phyloP scores from a whole-genome alignment of 129 eudicot species.

The Tanacetum coccineum region DNA sequence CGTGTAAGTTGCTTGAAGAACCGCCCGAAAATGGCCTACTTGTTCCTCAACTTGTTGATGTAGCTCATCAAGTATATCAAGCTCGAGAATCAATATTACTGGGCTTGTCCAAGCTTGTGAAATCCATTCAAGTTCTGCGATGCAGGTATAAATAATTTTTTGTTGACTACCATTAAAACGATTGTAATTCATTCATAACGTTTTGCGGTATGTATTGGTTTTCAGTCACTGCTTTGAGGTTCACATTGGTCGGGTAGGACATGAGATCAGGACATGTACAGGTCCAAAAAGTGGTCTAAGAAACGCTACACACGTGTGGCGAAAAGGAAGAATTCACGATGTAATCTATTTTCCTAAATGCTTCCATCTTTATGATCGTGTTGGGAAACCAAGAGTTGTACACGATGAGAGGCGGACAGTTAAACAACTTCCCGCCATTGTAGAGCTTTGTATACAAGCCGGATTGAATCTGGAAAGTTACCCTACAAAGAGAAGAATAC shows the following conservation, averaged over 20 bases:
- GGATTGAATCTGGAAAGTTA: conserved; percentile 51
- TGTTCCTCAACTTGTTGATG: conserved; percentile 52
- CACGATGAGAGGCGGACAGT: conserved; percentile 44
- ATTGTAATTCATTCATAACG: not conserved
- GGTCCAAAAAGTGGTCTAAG: conserved; percentile 55
- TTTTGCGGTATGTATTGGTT: conserved; percentile 12
- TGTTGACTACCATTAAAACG: not conserved
- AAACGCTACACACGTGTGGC: conserved; percentile 56
- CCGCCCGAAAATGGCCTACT: conserved; percentile 64
- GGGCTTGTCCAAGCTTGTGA: conserved; percentile 48
- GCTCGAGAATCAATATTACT: conserved; percentile 41
- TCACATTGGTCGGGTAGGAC: conserved; percentile 53
- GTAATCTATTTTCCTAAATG: conserved; percentile 50
- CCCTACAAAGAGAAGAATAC: conserved; percentile 59
- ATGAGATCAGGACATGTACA: conserved; percentile 56
- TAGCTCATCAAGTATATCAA: conserved; percentile 49
- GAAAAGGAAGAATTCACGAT: conserved; percentile 47
- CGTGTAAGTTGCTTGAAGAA: conserved; percentile 49
- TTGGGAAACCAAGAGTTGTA: conserved; percentile 55
- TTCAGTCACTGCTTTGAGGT: conserved; percentile 59
- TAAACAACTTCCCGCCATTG: conserved; percentile 48
- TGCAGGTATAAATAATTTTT: conserved; percentile 40
- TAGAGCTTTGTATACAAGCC: conserved; percentile 66
- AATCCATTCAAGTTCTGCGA: conserved; percentile 38
- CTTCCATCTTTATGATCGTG: conserved; percentile 62